Conservation (phyloP, 805 yeast species). For the Wickerhamomyces mucosus region DNA sequence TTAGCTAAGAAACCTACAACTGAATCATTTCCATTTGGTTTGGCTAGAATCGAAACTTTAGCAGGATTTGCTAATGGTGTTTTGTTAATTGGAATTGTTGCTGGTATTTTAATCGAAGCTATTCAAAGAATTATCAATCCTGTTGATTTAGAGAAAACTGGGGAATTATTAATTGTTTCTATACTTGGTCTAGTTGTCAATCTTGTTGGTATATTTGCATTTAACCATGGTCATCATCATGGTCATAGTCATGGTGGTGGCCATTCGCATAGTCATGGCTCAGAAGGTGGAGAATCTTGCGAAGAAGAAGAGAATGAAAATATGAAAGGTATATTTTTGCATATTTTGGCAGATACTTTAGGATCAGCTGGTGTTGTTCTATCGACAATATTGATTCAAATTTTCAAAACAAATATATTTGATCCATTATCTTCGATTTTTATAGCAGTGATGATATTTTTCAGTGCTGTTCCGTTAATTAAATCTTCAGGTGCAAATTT, state of each 20-base stretch:
- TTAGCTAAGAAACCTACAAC: slow-evolving; percentile 50
- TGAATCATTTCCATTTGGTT: slow-evolving; percentile 77
- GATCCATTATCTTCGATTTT: slow-evolving; percentile 90
- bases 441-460: slow-evolving; percentile 71
- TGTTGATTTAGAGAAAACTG: slow-evolving; percentile 65
- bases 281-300: slow-evolving; percentile 12
- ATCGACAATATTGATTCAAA: slow-evolving; percentile 69
- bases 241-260: slow-evolving; percentile 37
- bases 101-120: slow-evolving; percentile 82
- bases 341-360: slow-evolving; percentile 87
- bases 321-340: slow-evolving; percentile 91
- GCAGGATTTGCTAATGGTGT: slow-evolving; percentile 97
- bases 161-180: slow-evolving; percentile 79
- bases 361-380: slow-evolving; percentile 97
- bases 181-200: slow-evolving; percentile 80
- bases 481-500: slow-evolving; percentile 71
- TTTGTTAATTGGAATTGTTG: slow-evolving; percentile 76
- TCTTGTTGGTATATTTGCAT: slow-evolving; percentile 87
- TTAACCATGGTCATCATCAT: slow-evolving; percentile 70
- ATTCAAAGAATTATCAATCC: slow-evolving; percentile 74
- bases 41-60: slow-evolving; percentile 75
- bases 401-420: slow-evolving; percentile 61
- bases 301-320: slow-evolving; percentile 42
- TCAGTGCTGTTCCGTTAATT: slow-evolving; percentile 78
- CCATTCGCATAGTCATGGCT: slow-evolving; percentile 30